A percentile compares a stretch with the other conserved stretches of the same genome.
These are phyloP conservation scores for Pilasporangium apinafurcum DNA, from an alignment of 352 stramenopile genomes.

Conservation along the genomic window DNA sequence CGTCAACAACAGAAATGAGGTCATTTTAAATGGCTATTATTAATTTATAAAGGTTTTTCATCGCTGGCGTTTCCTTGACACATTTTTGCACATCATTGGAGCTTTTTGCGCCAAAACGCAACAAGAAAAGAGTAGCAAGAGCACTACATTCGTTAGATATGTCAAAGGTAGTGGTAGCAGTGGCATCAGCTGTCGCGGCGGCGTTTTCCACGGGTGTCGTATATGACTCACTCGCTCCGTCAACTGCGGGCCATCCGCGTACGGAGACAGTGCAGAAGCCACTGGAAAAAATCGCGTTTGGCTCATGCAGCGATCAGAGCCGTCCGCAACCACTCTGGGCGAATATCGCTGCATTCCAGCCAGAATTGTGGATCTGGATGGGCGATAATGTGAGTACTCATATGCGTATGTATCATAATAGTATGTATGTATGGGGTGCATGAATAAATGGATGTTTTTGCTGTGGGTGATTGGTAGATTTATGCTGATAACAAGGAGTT, in stretches of 20 bases:
- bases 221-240: not conserved
- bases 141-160: too few species aligned
- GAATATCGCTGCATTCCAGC: constrained; percentile 45
- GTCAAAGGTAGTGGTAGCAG: too few species aligned
- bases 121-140: not conserved
- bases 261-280: constrained; percentile 25
- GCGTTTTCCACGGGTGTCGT: constrained; percentile 3
- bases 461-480: constrained; percentile 28
- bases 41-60: too few species aligned
- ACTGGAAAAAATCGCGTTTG: constrained; percentile 62
- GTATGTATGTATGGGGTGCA: not conserved
- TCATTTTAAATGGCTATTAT: too few species aligned
- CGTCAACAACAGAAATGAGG: too few species aligned
- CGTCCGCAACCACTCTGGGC: constrained; percentile 75
- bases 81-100: not conserved
- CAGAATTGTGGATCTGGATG: constrained; percentile 84
- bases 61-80: not conserved
- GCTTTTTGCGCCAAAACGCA: too few species aligned
- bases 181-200: constrained; percentile 1
- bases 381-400: constrained; percentile 63
- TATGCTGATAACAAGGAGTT: constrained; percentile 67
- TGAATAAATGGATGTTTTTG: not conserved
- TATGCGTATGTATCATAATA: not conserved
- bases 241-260: not conserved
- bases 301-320: constrained; percentile 85